Conservation (phyloP, 495 filamentous ascomycete genomes). For the Darksidea phi region DNA sequence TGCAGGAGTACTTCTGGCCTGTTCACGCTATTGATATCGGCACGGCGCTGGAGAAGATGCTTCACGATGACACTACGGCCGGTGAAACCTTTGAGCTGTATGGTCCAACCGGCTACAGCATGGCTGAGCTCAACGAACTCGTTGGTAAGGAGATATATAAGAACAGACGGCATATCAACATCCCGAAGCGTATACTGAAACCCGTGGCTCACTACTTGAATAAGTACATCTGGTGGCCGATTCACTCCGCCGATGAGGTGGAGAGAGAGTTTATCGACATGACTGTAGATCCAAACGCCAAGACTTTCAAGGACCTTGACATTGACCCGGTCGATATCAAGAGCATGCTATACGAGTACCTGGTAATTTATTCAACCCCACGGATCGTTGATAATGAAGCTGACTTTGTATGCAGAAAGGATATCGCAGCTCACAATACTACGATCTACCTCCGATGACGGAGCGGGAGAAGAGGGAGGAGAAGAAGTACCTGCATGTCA, state of each 20-base stretch:
- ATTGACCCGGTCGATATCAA: slow-evolving; percentile 82
- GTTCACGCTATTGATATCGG: slow-evolving; percentile 83
- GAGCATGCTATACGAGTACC: slow-evolving; percentile 83
- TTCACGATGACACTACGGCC: slow-evolving; percentile 84
- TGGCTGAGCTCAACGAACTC: slow-evolving; percentile 77
- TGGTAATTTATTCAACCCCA: slow-evolving; percentile 64
- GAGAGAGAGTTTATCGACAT: slow-evolving; percentile 95
- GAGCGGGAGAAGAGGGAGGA: slow-evolving; percentile 93
- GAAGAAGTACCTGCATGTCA: slow-evolving; percentile 92
- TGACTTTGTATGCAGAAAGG: slow-evolving; percentile 58
- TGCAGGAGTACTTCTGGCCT: slow-evolving; percentile 88
- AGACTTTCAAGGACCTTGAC: slow-evolving; percentile 91
- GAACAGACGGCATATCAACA: slow-evolving; percentile 83
- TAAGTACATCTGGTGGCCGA: slow-evolving; percentile 81
- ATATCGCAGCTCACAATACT: slow-evolving; percentile 78
- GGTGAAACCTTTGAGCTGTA: slow-evolving; percentile 93
- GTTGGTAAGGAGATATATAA: slow-evolving; percentile 93
- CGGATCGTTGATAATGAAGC: too few species aligned
- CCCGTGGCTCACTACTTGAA: slow-evolving; percentile 70
- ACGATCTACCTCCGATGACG: slow-evolving; percentile 89
- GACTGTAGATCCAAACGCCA: slow-evolving; percentile 82
- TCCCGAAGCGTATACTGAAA: slow-evolving; percentile 78
- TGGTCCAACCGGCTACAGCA: slow-evolving; percentile 89
- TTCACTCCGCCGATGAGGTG: slow-evolving; percentile 78
- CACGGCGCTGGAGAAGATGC: slow-evolving; percentile 79